Percentiles rank a stretch among this genome's conserved stretches.
phyloP scores from a whole-genome alignment of 1,284 basidiomycete species.

The Puccinia polysora region DNA sequence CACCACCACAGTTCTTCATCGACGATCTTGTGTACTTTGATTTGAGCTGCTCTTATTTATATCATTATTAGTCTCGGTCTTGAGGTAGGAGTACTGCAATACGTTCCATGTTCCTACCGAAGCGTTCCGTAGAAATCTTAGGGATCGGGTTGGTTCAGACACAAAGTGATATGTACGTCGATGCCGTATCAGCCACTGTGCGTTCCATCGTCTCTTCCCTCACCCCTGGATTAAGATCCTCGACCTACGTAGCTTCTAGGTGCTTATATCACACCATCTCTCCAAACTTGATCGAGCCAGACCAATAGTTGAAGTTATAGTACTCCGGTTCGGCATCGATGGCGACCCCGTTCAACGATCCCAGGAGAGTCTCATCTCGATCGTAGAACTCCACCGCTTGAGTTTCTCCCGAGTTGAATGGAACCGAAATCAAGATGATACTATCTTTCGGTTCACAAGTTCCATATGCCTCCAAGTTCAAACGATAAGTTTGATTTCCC shows the following conservation, averaged over 20 bases:
- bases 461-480: not conserved
- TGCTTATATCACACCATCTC: too few species aligned
- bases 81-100: not conserved
- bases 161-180: too few species aligned
- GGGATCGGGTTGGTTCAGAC: not conserved
- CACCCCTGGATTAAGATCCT: not conserved
- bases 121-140: not conserved
- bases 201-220: not conserved
- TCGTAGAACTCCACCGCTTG: constrained; percentile 17
- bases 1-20: too few species aligned
- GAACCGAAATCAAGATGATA: constrained; percentile 1
- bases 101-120: not conserved
- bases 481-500: constrained; percentile 1
- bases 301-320: constrained; percentile 44
- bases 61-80: not conserved
- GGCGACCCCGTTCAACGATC: not conserved
- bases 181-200: too few species aligned
- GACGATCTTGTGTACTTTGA: not conserved
- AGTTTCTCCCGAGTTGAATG: constrained; percentile 7
- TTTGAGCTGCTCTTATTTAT: not conserved
- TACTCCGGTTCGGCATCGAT: not conserved
- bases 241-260: not conserved
- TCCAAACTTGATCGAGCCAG: constrained; percentile 20
- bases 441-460: not conserved
- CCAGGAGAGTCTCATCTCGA: not conserved